Evolutionary conservation across 306 rosid genomes (phyloP), one percentile per base, ranked within the genome.

Genomic region (Glycine latifolia): DNA sequence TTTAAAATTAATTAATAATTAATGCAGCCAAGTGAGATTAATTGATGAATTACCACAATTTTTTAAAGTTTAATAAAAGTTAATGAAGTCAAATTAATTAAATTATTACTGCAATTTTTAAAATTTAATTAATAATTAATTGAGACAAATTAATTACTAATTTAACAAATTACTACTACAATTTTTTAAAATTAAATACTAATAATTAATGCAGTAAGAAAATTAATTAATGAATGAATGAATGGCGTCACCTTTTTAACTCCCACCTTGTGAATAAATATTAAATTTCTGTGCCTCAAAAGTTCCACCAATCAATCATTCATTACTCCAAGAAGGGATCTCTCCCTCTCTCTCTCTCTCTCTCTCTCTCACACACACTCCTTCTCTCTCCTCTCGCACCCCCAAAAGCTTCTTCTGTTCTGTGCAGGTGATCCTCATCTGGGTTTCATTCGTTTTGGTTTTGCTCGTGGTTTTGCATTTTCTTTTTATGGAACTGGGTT

Each of bases 311-410:
- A 86, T 87, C 97, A 90, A 86, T 90, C 90, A 72, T 73, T 85
- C 96, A 88, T 87, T 91, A 87, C 85, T 85, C 33, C 87, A 70
- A 81, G 86, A 72, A 77, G 89, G 68, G 85, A 87, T 92, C 87
- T 47, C 58, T 66, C 31, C 79, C 26, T 79, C 79, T 70, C 75
- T 35, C 61, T 35, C 79, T 12, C 72, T 46, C 84, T 13, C 75
- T 49, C 65, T n/a, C n/a, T n/a, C n/a, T n/a, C n/a, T n/a, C n/a
- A n/a, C n/a, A n/a, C n/a, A n/a, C n/a, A n/a, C 10, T 49, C 65
- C 73, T 59, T 65, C 81, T 60, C 79, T 66, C 79, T 60, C 52
- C 86, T 72, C 86, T 8, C 43, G 59, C 83, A 69, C 75, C 73
- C 26, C 13, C 56, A 46, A 47, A 79, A 31, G 76, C 75, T 70